phyloP scores from a whole-genome alignment of 129 eudicot genomes.

The Chrysanthemum makinoi region DNA sequence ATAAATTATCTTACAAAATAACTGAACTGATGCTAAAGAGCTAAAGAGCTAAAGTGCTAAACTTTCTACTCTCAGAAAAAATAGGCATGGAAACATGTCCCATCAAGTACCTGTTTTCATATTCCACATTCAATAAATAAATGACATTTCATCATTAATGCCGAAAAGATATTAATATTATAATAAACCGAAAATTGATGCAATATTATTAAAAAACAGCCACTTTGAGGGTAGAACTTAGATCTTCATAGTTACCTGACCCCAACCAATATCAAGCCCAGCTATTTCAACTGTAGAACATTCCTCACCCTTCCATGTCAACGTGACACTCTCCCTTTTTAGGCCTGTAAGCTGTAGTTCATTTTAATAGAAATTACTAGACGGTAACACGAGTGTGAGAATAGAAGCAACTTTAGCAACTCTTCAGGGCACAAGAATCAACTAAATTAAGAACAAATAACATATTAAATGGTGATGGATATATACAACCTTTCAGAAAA shows the following conservation, averaged over 20 bases:
- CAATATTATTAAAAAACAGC: neutral
- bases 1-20: too few relatives aligned
- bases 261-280: slow-evolving; percentile 98
- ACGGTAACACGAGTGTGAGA: neutral
- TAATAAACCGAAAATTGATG: neutral
- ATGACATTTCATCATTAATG: neutral
- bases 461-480: neutral
- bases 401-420: neutral
- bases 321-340: slow-evolving; percentile 62
- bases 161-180: neutral
- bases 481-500: neutral
- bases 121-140: neutral
- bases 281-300: slow-evolving; percentile 71
- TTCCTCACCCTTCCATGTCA: slow-evolving; percentile 58
- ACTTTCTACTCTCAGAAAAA: too few relatives aligned
- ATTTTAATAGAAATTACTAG: neutral
- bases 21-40: too few relatives aligned
- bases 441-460: neutral
- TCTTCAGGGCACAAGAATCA: neutral
- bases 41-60: too few relatives aligned
- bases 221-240: slow-evolving; percentile 4
- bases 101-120: neutral
- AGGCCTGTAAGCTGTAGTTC: slow-evolving; percentile 74
- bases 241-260: slow-evolving; percentile 58
- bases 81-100: neutral